Conservation (phyloP, 1,284 basidiomycete species). For the Boletus mariae region DNA sequence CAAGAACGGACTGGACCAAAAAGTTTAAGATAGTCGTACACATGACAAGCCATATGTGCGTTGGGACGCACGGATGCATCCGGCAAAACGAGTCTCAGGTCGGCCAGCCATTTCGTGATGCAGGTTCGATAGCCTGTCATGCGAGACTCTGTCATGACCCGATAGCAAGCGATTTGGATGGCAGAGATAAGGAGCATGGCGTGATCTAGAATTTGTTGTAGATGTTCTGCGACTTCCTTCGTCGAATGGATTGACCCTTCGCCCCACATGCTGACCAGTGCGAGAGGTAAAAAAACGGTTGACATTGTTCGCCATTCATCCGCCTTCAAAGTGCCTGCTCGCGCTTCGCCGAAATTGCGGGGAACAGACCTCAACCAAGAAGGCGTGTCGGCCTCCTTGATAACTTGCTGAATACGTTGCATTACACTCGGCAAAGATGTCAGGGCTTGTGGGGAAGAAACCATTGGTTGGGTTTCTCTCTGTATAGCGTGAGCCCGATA, state of each 20-base stretch:
- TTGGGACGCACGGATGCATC: not conserved
- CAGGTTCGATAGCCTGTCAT: not conserved
- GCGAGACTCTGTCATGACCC: conserved; percentile 1
- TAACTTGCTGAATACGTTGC: not conserved
- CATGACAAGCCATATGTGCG: conserved; percentile 1
- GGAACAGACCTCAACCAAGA: conserved; percentile 22
- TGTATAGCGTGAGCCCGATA: not conserved
- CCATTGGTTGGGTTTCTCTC: not conserved
- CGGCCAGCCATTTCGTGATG: not conserved
- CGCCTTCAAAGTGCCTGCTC: conserved; percentile 31
- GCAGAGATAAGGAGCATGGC: conserved; percentile 12
- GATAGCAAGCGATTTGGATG: conserved; percentile 10
- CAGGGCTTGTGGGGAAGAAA: not conserved
- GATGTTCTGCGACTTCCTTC: not conserved
- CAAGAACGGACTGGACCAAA: conserved; percentile 11
- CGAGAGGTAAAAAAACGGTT: conserved; percentile 32
- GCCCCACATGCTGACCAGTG: conserved; percentile 19
- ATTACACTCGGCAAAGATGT: not conserved
- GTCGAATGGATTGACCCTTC: not conserved
- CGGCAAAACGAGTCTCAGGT: not conserved
- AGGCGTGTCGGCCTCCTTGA: not conserved
- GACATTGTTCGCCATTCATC: conserved; percentile 32
- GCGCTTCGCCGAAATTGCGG: conserved; percentile 27
- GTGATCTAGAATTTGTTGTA: not conserved
- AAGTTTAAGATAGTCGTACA: conserved; percentile 8